A percentile compares a stretch with the other conserved stretches of the same genome.
phyloP scores from a whole-genome alignment of 2,329 filamentous ascomycete species.

The Aspergillus novoparasiticus region DNA sequence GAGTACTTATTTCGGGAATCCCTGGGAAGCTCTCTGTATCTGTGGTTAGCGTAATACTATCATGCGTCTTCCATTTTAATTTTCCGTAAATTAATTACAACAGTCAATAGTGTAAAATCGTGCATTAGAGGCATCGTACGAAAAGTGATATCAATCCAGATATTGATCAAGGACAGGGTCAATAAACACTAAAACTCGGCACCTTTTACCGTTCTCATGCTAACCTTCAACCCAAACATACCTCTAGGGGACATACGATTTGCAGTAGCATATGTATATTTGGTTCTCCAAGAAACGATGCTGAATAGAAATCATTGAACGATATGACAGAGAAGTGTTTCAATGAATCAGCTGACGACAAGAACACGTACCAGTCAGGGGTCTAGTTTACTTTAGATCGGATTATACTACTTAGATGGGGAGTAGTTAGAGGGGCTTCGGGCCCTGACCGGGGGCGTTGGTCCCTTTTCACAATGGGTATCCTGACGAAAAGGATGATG shows the following conservation, averaged over 20 bases:
- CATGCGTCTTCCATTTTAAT: background rate
- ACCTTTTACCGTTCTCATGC: background rate
- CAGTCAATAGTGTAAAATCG: background rate
- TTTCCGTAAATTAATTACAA: background rate
- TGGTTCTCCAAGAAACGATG: background rate
- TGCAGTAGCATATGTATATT: background rate
- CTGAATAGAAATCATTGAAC: too few species aligned
- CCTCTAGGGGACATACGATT: background rate
- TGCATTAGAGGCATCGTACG: background rate
- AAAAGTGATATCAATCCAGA: background rate
- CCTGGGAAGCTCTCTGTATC: constrained; percentile 11
- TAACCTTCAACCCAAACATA: background rate
- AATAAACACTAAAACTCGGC: background rate
- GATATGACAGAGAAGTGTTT: background rate
- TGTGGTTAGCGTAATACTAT: background rate
- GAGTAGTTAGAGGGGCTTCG: constrained; percentile 9
- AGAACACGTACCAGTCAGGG: constrained; percentile 22
- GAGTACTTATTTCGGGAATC: constrained; percentile 7
- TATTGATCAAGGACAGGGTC: background rate
- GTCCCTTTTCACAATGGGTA: background rate
- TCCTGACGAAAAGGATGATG: constrained; percentile 5
- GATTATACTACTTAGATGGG: constrained; percentile 1
- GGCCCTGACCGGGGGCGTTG: constrained; percentile 19
- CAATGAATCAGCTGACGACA: constrained; percentile 22
- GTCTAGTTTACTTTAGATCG: constrained; percentile 16